Conservation (phyloP, 108 stramenopile genomes). For the Parmales sp. region DNA sequence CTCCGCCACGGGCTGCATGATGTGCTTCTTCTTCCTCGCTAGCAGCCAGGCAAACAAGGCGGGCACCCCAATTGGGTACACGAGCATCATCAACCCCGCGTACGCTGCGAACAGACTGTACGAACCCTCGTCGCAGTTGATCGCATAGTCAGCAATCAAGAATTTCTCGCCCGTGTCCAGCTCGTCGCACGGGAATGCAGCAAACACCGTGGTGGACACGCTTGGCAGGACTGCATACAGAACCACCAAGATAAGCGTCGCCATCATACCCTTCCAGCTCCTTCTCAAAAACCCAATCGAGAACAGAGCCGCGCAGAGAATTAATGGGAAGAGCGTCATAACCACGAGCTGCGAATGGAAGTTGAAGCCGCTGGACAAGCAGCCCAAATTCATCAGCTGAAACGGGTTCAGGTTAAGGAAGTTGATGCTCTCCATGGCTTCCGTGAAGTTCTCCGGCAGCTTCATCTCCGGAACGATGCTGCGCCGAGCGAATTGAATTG, state of each 20-base stretch:
- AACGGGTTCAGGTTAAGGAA: neutral
- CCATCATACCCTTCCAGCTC: neutral
- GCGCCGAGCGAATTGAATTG: no score
- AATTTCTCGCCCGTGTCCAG: neutral
- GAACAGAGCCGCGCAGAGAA: neutral
- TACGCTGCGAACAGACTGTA: neutral
- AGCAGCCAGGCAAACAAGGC: neutral
- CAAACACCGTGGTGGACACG: neutral
- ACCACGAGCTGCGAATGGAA: neutral
- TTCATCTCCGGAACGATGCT: neutral
- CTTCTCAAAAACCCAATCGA: neutral
- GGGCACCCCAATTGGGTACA: neutral
- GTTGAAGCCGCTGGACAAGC: neutral
- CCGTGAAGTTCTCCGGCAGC: slow-evolving; percentile 1
- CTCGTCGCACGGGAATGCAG: neutral
- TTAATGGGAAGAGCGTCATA: neutral
- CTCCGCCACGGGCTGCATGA: slow-evolving; percentile 1
- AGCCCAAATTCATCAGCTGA: neutral
- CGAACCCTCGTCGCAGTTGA: neutral
- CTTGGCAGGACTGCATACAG: neutral
- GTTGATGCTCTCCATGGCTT: neutral
- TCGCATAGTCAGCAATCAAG: neutral
- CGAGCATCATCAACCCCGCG: neutral
- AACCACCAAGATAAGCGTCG: neutral
- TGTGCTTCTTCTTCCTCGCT: neutral